Evolutionary conservation across 208 protist species (phyloP).

Genomic region (Angomonas ambiguus): DNA sequence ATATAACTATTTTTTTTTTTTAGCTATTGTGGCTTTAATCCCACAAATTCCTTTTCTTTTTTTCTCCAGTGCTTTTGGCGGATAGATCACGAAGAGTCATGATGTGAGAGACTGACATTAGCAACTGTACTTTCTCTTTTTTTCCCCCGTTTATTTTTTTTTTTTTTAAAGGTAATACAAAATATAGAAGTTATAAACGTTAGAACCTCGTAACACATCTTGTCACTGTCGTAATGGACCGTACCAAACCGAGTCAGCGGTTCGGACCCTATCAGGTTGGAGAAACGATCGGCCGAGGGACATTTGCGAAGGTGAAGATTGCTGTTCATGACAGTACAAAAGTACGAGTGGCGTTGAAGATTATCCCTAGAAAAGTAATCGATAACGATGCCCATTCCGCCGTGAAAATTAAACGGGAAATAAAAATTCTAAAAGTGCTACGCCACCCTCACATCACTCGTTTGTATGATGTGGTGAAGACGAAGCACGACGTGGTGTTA

Average conservation of each 20-base stretch:
- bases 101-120: no score
- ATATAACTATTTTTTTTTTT: constrained; percentile 12
- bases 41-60: constrained; percentile 7
- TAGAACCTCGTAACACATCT: no score
- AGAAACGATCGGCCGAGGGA: constrained; percentile 76
- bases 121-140: no score
- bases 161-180: not conserved
- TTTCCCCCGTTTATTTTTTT: not conserved
- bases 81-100: no score
- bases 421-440: constrained; percentile 96
- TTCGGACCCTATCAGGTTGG: constrained; percentile 83
- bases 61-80: not conserved
- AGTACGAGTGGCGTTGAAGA: constrained; percentile 70
- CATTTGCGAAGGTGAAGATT: constrained; percentile 87
- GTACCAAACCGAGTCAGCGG: constrained; percentile 28
- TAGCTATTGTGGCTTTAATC: not conserved
- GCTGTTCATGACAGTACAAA: constrained; percentile 94
- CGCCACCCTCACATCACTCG: constrained; percentile 98
- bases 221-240: constrained; percentile 4
- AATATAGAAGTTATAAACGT: not conserved
- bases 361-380: constrained; percentile 73
- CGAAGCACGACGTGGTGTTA: constrained; percentile 96
- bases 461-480: constrained; percentile 96
- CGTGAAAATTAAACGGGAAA: constrained; percentile 93
- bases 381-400: constrained; percentile 71